Base-by-base conservation (phyloP, 257 asterid species). In the Eucommia ulmoides region DNA sequence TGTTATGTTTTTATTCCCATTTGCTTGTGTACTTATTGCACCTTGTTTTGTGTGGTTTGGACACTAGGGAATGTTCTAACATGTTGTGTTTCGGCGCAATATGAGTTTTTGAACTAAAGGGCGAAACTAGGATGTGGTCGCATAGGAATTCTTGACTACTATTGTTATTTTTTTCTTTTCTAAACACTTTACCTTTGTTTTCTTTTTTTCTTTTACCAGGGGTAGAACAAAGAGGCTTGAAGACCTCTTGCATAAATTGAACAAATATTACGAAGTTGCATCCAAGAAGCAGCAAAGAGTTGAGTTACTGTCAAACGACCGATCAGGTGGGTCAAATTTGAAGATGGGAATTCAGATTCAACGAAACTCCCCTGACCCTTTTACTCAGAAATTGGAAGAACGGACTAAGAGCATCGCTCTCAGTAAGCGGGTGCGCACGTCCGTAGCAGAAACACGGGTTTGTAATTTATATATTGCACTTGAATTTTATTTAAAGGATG, bases 371-470 rank as follows among this genome's bases (percentile, higher is more conserved):
- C 59, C 83, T 15, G 97, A 87, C 19, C 25, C 63, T 49, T 75
- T 73, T 45, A 67, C 59, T 64, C 91, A 64, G 62, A 91, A 79
- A 66, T 57, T 69, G 23, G 97, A 83, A 62, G 95, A 87, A 25
- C 80, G 93, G 55, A 71, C 97, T 45, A 91, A 83, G 74, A 87
- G 80, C 70, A 77, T 47, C 55, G 65, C 67, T 66, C 71, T 83
- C 63, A 86, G 66, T 66, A 91, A 79, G 79, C 95, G 99, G 41
- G 64, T 72, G 19, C 95, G 99, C 45, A 81, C 99, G 65, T 75
- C 99, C 51, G 67, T 82, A 41, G 79, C 88, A 33, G 99, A 87
- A 58, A 72, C 69, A 51, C 89, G 94, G 99, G 99, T 91, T 67
- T 51, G 95, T 86, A 52, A 54, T 50, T 38, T 10, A 48, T 55